Conservation (phyloP, 2,329 filamentous ascomycete species). For the Colletotrichum gigasporum region DNA sequence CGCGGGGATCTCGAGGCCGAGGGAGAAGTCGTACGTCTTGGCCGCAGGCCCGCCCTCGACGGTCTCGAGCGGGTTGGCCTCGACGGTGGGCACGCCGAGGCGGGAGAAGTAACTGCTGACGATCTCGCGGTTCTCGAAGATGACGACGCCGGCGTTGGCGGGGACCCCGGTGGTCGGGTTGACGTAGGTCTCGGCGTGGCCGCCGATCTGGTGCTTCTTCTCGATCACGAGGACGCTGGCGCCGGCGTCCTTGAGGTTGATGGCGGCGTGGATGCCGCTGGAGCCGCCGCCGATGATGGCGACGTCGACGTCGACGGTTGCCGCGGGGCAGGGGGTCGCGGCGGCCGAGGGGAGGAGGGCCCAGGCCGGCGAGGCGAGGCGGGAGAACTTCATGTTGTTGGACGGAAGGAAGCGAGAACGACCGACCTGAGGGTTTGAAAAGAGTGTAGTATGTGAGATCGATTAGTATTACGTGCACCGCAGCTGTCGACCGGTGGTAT, state of each 20-base stretch:
- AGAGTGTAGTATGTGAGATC: too few relatives aligned
- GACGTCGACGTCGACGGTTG: conserved; percentile 32
- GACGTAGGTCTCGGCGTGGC: conserved; percentile 54
- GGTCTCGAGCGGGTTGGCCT: background rate
- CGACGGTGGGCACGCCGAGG: conserved; percentile 40
- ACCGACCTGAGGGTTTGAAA: too few relatives aligned
- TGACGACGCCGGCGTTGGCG: conserved; percentile 34
- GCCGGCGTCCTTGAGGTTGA: conserved; percentile 46
- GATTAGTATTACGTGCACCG: too few relatives aligned
- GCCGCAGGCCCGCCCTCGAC: background rate
- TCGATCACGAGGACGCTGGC: conserved; percentile 51
- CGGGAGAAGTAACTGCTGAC: conserved; percentile 47
- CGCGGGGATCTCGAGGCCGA: conserved; percentile 18
- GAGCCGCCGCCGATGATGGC: conserved; percentile 53
- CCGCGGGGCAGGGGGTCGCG: background rate
- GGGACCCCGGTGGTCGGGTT: conserved; percentile 24
- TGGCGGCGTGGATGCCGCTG: conserved; percentile 49
- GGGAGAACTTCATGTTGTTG: conserved; percentile 11
- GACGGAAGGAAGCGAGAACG: background rate
- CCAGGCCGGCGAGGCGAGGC: conserved; percentile 6
- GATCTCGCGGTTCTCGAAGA: conserved; percentile 43
- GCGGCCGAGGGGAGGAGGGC: background rate
- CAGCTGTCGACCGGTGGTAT: too few relatives aligned
- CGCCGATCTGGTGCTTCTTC: conserved; percentile 45
- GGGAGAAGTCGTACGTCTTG: conserved; percentile 34